Evolutionary conservation across 2,329 filamentous ascomycete species (phyloP).

Genomic region (Fusarium anthophilum): DNA sequence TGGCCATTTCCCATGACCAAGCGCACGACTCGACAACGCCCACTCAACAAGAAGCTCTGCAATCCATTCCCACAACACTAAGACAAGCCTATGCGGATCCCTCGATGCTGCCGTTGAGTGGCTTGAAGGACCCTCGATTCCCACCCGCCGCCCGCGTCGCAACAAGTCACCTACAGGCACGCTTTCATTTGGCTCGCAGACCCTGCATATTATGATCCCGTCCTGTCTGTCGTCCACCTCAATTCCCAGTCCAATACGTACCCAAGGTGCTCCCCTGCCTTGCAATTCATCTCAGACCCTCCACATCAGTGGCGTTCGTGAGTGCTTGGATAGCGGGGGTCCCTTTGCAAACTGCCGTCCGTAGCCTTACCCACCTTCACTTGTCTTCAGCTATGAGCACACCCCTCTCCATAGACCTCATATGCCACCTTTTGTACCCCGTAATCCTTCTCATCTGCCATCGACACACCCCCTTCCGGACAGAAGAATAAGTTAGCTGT

Average conservation of each 20-base stretch:
- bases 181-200: constrained; percentile 38
- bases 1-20: constrained; percentile 38
- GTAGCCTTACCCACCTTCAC: constrained; percentile 44
- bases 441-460: constrained; percentile 32
- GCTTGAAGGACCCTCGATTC: constrained; percentile 41
- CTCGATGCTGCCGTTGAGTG: constrained; percentile 45
- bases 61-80: constrained; percentile 42
- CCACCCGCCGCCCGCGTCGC: constrained; percentile 34
- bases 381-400: constrained; percentile 23
- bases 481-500: constrained; percentile 7
- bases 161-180: constrained; percentile 35
- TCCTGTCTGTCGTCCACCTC: constrained; percentile 38
- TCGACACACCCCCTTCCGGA: constrained; percentile 34
- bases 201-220: constrained; percentile 45
- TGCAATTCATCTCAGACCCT: constrained; percentile 44
- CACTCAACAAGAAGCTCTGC: constrained; percentile 34
- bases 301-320: constrained; percentile 46
- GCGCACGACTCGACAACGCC: constrained; percentile 37
- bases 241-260: constrained; percentile 41
- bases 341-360: constrained; percentile 46
- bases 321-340: constrained; percentile 37
- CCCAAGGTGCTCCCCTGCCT: constrained; percentile 11
- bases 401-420: constrained; percentile 28
- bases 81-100: constrained; percentile 41
- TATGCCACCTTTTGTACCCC: constrained; percentile 30